A percentile compares a stretch with the other conserved stretches of the same genome.
Conservation (phyloP, 495 filamentous ascomycete genomes). For the Neurospora sp. region DNA sequence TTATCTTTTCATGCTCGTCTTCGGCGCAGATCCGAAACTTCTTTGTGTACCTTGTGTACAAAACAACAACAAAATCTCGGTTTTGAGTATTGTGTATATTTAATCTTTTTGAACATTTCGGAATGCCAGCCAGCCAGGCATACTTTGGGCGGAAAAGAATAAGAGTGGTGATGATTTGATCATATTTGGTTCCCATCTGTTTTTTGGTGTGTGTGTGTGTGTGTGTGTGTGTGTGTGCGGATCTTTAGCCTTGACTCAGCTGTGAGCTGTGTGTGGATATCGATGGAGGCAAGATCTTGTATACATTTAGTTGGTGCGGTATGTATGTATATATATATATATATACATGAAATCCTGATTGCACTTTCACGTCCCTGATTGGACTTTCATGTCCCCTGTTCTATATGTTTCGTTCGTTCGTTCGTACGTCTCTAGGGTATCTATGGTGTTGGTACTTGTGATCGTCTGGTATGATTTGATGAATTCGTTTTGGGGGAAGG, state of each 20-base stretch:
- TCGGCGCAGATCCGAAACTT: neutral
- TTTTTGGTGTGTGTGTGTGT: too few species aligned
- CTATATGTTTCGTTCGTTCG: neutral
- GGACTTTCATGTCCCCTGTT: neutral
- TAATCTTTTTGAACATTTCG: conserved; percentile 11
- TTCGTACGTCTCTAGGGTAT: too few species aligned
- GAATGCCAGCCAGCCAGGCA: conserved; percentile 9
- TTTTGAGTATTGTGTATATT: conserved; percentile 13
- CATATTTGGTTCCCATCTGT: neutral
- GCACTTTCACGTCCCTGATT: neutral
- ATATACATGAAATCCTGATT: neutral
- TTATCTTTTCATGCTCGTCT: neutral
- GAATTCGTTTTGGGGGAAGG: neutral
- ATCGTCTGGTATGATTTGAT: neutral
- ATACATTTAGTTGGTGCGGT: neutral
- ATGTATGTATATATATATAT: neutral
- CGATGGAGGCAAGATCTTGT: neutral
- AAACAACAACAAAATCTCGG: neutral
- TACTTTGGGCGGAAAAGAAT: neutral
- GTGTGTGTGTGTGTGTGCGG: neutral
- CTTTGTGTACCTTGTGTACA: neutral
- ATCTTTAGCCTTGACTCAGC: neutral
- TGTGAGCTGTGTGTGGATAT: neutral
- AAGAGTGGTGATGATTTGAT: neutral
- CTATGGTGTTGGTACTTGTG: neutral